phyloP scores from a whole-genome alignment of 257 asterid species.

The Solanum chiquidenum region DNA sequence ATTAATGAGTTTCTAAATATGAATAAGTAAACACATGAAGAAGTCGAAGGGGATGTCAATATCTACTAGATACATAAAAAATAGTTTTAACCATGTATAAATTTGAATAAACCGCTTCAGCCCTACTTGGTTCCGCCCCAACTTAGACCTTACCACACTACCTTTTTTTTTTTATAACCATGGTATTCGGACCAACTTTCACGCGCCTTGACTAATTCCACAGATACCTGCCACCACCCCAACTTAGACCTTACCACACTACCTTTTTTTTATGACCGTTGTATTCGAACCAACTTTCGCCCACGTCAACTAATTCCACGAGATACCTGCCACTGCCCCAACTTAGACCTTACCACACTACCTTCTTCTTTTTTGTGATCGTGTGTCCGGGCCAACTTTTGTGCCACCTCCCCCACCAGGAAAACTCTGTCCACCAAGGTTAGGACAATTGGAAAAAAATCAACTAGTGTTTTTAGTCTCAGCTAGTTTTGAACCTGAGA shows the following conservation, averaged over 20 bases:
- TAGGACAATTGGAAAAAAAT: neutral
- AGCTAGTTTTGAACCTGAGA: neutral
- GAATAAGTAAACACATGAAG: neutral
- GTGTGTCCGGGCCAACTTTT: neutral
- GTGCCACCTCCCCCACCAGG: neutral
- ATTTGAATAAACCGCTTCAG: neutral
- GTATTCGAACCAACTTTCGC: neutral
- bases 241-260: neutral
- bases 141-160: neutral
- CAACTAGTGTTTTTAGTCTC: neutral
- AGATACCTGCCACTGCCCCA: neutral
- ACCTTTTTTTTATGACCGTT: neutral
- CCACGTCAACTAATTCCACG: neutral
- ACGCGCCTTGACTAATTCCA: neutral
- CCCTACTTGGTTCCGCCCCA: neutral
- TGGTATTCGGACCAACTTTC: neutral
- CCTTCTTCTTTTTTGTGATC: neutral
- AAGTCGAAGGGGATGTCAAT: neutral
- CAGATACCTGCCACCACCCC: neutral
- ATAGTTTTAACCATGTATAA: neutral
- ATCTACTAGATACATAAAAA: neutral
- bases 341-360: neutral
- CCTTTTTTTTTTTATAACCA: neutral
- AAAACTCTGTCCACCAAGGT: neutral
- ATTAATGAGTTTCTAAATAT: neutral